Evolutionary conservation across 1,284 basidiomycete species (phyloP), one percentile per base, ranked within the genome.

Genomic region (Tilletia indica): DNA sequence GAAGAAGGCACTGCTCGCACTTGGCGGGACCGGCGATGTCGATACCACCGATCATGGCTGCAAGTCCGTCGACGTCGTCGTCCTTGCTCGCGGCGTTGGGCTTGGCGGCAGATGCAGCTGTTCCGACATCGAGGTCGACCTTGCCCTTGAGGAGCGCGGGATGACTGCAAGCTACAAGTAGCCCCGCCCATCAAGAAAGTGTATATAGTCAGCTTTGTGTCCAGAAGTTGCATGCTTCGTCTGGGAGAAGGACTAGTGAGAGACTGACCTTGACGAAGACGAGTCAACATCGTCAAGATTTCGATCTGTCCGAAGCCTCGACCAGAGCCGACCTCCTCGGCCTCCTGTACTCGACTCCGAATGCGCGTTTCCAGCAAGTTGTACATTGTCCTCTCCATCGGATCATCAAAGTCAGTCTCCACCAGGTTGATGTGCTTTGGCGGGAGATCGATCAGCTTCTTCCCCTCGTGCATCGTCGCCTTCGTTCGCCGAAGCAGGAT

Each of bases 401-500:
- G 68, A 54, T 83, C 78, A 16, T 82, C 74, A 73, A 86, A 86
- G 6, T 83, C 80, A 16, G 74, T 73, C 87, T 89, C 87, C 0
- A 97, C 87, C 47, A 94, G 86, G 14, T 92, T 86, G 38, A 99
- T 87, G 1, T 85, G 88, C 5, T 94, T 89, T 36, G 87, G 88
- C 0, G 96, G 97, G 0, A 99, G 88, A 42, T 91, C 88, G 56
- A 99, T 87, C n/a, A 99, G 87, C 0, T 89, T 89, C 77, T 93
- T 92, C 16, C 96, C 96, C 21, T 79, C 77, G 73, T 90, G 83
- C 0, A 87, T 86, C 51, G 93, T 90, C 54, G 91, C 90, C 85
- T 99, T 99, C 3, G 89, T 91, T 0, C 96, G 89, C 5, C 96
- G 89, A 21, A 98, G 89, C 94, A 99, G 97, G 78, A 96, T 88